phyloP scores from a whole-genome alignment of 208 protist genomes.

The Zelonia costaricensis region DNA sequence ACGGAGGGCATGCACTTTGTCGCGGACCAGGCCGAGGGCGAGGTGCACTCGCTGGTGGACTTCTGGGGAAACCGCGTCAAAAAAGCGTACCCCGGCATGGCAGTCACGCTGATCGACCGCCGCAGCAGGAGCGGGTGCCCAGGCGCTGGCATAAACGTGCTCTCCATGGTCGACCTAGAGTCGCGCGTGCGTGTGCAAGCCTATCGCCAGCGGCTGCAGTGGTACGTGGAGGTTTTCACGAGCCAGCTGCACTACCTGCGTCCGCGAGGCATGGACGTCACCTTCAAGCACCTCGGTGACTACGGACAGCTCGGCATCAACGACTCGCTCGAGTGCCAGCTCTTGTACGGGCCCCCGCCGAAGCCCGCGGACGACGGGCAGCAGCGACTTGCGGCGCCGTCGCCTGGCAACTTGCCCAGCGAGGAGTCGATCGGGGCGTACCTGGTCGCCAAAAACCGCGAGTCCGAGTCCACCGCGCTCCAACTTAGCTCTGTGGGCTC shows the following conservation, averaged over 20 bases:
- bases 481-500: constrained; percentile 11
- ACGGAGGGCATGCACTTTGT: constrained; percentile 82
- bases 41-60: constrained; percentile 77
- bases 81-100: constrained; percentile 74
- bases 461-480: constrained; percentile 21
- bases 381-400: constrained; percentile 6
- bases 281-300: constrained; percentile 83
- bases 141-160: constrained; percentile 70
- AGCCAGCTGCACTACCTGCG: constrained; percentile 63
- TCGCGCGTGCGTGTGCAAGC: constrained; percentile 58
- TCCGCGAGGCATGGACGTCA: constrained; percentile 75
- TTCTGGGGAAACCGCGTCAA: constrained; percentile 72
- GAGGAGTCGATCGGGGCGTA: constrained; percentile 35
- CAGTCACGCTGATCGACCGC: constrained; percentile 83
- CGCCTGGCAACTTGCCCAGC: constrained; percentile 6
- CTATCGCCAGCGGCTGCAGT: constrained; percentile 83
- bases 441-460: constrained; percentile 32
- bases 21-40: constrained; percentile 82
- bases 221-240: constrained; percentile 83
- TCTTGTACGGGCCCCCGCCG: constrained; percentile 68
- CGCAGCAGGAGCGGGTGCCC: constrained; percentile 82
- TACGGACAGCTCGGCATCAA: constrained; percentile 80
- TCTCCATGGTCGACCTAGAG: constrained; percentile 54
- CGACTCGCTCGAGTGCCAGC: constrained; percentile 68
- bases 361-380: constrained; percentile 1